Conservation (phyloP, 805 yeast species). For the Metschnikowia lunata region DNA sequence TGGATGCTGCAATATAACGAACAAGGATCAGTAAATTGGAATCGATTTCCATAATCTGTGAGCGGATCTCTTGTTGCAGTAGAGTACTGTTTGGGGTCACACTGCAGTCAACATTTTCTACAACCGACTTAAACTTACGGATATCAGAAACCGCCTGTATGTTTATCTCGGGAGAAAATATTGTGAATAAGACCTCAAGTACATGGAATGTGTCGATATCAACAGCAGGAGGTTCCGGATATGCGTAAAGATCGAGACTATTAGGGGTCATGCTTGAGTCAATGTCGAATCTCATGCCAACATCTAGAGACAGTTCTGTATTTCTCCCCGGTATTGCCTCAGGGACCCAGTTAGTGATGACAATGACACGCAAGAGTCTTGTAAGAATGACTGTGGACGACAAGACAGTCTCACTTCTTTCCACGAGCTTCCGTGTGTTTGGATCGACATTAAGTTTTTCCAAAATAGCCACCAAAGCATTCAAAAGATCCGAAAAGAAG, state of each 20-base stretch:
- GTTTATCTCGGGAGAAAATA: conserved; percentile 29
- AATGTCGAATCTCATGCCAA: conserved; percentile 10
- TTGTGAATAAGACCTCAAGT: conserved; percentile 27
- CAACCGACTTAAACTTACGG: conserved; percentile 8
- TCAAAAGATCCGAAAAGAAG: conserved; percentile 18
- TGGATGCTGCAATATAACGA: conserved; percentile 34
- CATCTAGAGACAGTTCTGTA: conserved; percentile 4
- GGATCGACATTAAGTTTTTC: conserved; percentile 16
- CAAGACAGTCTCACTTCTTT: conserved; percentile 28
- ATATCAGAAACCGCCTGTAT: conserved; percentile 27
- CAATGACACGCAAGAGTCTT: conserved; percentile 27
- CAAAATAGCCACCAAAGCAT: conserved; percentile 23
- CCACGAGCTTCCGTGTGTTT: conserved; percentile 18
- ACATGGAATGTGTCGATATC: conserved; percentile 17
- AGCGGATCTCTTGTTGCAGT: conserved; percentile 7
- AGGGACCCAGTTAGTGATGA: conserved; percentile 28
- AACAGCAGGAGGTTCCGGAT: conserved; percentile 27
- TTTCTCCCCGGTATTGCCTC: not conserved
- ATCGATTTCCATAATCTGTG: conserved; percentile 29
- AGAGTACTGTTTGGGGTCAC: conserved; percentile 1
- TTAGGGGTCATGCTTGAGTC: conserved; percentile 10
- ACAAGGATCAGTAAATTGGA: conserved; percentile 26
- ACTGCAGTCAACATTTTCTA: conserved; percentile 4
- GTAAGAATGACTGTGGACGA: conserved; percentile 30
- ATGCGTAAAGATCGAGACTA: conserved; percentile 26